Base-by-base conservation (phyloP, 176 grass and related monocot genomes). In the Oryza australiensis region DNA sequence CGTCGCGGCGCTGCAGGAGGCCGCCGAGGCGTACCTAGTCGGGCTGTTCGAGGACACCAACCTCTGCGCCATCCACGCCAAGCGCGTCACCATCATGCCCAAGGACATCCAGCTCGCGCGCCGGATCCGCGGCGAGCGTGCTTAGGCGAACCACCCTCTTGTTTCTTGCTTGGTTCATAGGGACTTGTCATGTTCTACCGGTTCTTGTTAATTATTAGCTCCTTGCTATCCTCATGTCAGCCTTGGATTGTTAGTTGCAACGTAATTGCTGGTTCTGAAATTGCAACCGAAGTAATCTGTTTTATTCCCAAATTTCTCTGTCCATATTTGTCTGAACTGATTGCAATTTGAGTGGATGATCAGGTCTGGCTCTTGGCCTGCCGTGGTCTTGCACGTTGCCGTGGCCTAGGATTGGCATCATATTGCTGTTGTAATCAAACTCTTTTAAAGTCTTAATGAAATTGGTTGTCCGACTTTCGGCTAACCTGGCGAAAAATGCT, bases 71-170 rank as follows among this genome's bases (percentile, higher is more conserved):
- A 98, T 98, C 72, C 95, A 94, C 76, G 90, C 92, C 62, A 98
- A 98, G 90, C 79, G 88, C 46, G 88, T 98, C 35, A 98, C 92
- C 40, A 94, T 94, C 86, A 94, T 94, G 90, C 90, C 92, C 40
- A 98, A 94, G 90, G 95, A 94, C 53, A 91, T 98, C 84, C 90
- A 98, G 84, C 95, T 94, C 70, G 92, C 92, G 0, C 86, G 90
- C 22, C 88, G 92, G 29, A 97, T 97, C 78, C 89, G 94, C 0
- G 86, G 72, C n/a, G 74, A 73, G 79, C 15, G 79, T 0, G 78
- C 79, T 0, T 80, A 90, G 40, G 53, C 53, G 0, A 8, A 9
- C 20, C 22, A 0, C 20, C 20, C 22, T 2, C 7, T n/a, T 40
- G n/a, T n/a, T 62, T 62, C n/a, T 8, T 42, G 42, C 3, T 37